Percentiles rank a stretch among this genome's conserved stretches.
These are phyloP conservation scores for Globisporangium camurandrum DNA, from an alignment of 352 stramenopile species.

Conservation along the genomic window DNA sequence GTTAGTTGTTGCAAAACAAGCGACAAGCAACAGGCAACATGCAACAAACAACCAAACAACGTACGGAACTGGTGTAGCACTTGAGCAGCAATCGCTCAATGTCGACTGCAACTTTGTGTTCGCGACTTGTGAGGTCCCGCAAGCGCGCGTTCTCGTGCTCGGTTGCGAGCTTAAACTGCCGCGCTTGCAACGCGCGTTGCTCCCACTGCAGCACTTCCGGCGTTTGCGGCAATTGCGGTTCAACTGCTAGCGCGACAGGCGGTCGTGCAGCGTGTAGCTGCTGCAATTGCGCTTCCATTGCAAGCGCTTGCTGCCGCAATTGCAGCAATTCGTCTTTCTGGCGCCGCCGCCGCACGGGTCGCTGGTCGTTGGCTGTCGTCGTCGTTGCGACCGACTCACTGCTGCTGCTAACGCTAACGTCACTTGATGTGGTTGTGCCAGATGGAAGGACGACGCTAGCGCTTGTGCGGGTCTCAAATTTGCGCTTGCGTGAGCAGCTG, in stretches of 20 bases:
- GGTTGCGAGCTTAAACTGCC: background rate
- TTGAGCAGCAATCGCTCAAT: constrained; percentile 12
- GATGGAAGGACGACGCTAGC: too few species aligned
- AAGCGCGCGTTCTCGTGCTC: constrained; percentile 9
- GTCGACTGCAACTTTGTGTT: constrained; percentile 3
- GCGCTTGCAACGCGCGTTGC: background rate
- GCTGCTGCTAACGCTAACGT: too few species aligned
- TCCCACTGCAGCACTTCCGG: background rate
- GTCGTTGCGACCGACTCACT: too few species aligned
- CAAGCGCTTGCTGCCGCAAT: constrained; percentile 4
- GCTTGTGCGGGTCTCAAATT: constrained; percentile 2
- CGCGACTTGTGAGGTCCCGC: constrained; percentile 2
- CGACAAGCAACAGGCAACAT: too few species aligned
- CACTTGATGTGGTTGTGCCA: too few species aligned
- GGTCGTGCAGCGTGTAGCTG: background rate
- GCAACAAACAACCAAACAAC: background rate
- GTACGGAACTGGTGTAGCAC: constrained; percentile 8
- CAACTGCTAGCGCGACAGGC: background rate
- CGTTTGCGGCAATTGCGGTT: background rate
- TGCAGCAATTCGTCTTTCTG: constrained; percentile 11
- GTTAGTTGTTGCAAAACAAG: too few species aligned
- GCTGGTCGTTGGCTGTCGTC: too few species aligned
- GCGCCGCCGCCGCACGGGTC: constrained; percentile 3
- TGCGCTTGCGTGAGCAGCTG: constrained; percentile 3
- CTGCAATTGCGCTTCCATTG: constrained; percentile 7